phyloP scores from a whole-genome alignment of 129 eudicot species.

The Tanacetum coccineum region DNA sequence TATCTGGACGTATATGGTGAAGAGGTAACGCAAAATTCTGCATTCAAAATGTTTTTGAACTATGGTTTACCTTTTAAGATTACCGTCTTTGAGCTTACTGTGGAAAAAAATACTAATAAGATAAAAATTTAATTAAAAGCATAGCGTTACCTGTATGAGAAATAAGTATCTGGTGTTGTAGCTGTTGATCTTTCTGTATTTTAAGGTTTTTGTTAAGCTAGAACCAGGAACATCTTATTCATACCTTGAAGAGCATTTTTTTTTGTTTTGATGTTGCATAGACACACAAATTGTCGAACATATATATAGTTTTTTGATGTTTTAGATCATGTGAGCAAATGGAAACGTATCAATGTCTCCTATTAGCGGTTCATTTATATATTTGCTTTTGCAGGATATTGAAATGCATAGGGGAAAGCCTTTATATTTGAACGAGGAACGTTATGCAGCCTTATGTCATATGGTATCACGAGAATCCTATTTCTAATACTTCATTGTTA shows the following conservation, averaged over 20 bases:
- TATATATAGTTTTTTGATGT: constrained; percentile 4
- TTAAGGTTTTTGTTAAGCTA: too few species aligned
- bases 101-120: background rate
- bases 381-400: constrained; percentile 52
- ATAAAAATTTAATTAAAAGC: background rate
- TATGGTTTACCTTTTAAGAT: background rate
- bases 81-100: constrained; percentile 1
- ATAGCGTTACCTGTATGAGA: background rate
- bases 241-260: too few species aligned
- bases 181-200: too few species aligned
- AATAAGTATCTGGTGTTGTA: background rate
- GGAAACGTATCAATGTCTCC: background rate
- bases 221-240: too few species aligned
- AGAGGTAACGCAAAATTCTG: constrained; percentile 55
- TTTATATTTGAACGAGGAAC: constrained; percentile 75
- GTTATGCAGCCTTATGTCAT: constrained; percentile 81
- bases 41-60: background rate
- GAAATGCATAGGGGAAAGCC: constrained; percentile 96
- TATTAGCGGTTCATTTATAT: background rate
- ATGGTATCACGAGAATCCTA: constrained; percentile 49
- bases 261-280: too few species aligned
- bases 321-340: background rate
- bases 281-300: too few species aligned
- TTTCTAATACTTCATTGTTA: constrained; percentile 1
- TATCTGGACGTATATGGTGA: constrained; percentile 92